Evolutionary conservation across 1,284 basidiomycete genomes (phyloP).

Genomic region (Cutaneotrichosporon spelunceum): DNA sequence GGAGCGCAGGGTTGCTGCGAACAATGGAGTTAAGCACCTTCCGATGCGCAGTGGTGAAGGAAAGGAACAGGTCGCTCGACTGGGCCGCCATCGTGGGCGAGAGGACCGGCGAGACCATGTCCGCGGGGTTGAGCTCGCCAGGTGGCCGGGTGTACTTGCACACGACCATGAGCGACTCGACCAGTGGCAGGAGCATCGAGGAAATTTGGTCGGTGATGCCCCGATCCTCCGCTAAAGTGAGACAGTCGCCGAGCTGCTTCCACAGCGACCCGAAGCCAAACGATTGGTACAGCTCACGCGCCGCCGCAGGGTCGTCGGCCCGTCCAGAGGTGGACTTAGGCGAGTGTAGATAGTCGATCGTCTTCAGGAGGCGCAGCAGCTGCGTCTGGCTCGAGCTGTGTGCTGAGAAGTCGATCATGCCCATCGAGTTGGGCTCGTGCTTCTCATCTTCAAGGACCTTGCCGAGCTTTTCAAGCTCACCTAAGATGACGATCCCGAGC

Average conservation of each 20-base stretch:
- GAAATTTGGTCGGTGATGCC: constrained; percentile 79
- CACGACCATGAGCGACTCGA: constrained; percentile 95
- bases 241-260: constrained; percentile 78
- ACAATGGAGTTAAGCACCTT: constrained; percentile 97
- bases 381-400: constrained; percentile 91
- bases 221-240: constrained; percentile 74
- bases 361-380: constrained; percentile 85
- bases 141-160: constrained; percentile 67
- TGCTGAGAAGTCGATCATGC: constrained; percentile 79
- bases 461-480: constrained; percentile 73
- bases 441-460: constrained; percentile 59
- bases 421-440: constrained; percentile 58
- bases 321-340: constrained; percentile 50
- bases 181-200: constrained; percentile 82
- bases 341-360: constrained; percentile 91
- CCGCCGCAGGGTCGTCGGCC: constrained; percentile 56
- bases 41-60: constrained; percentile 90
- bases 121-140: background rate
- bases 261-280: constrained; percentile 84
- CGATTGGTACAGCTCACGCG: constrained; percentile 77
- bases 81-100: constrained; percentile 63
- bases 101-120: constrained; percentile 54
- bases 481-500: constrained; percentile 68
- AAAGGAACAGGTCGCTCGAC: constrained; percentile 80
- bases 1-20: constrained; percentile 92